A percentile compares a stretch with the other conserved stretches of the same genome.
Evolutionary conservation across 2,329 filamentous ascomycete species (phyloP).

Genomic region (Scedosporium dehoogii): DNA sequence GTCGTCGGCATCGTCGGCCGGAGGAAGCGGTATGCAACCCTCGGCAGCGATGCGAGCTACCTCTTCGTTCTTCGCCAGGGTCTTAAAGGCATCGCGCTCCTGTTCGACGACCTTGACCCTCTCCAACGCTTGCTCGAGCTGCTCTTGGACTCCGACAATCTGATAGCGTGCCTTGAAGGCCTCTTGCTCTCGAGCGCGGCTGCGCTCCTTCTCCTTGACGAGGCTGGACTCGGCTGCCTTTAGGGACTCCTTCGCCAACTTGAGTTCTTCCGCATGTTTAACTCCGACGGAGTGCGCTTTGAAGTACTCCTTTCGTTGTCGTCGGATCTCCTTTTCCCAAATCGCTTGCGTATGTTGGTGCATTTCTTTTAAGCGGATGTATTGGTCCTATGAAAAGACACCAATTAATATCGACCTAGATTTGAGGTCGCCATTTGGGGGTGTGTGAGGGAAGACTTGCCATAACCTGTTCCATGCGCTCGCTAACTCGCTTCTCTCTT

Average conservation of each 20-base stretch:
- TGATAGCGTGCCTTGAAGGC: conserved; percentile 58
- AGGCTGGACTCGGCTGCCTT: conserved; percentile 49
- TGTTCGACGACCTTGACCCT: conserved; percentile 57
- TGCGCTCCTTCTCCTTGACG: conserved; percentile 53
- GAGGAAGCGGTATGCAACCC: conserved; percentile 57
- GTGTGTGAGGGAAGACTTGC: conserved; percentile 32
- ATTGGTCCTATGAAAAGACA: conserved; percentile 47
- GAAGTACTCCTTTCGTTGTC: conserved; percentile 62
- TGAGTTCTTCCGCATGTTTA: conserved; percentile 66
- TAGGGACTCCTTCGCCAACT: conserved; percentile 44
- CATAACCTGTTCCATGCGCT: conserved; percentile 60
- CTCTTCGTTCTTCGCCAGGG: conserved; percentile 62
- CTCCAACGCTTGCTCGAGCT: conserved; percentile 54
- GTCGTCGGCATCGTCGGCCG: conserved; percentile 39
- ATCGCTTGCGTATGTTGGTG: conserved; percentile 55
- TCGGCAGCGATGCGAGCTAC: conserved; percentile 63
- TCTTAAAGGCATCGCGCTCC: conserved; percentile 66
- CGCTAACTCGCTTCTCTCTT: conserved; percentile 54
- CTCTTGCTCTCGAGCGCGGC: conserved; percentile 55
- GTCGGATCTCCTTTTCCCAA: conserved; percentile 66
- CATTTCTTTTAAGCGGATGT: conserved; percentile 59
- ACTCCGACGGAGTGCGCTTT: conserved; percentile 61
- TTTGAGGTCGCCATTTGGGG: neutral
- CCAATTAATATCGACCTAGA: conserved; percentile 6
- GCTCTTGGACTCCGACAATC: conserved; percentile 54